Percentiles rank a stretch among this genome's conserved stretches.
phyloP scores from a whole-genome alignment of 306 rosid species.

The Chamaecrista fasciculata region DNA sequence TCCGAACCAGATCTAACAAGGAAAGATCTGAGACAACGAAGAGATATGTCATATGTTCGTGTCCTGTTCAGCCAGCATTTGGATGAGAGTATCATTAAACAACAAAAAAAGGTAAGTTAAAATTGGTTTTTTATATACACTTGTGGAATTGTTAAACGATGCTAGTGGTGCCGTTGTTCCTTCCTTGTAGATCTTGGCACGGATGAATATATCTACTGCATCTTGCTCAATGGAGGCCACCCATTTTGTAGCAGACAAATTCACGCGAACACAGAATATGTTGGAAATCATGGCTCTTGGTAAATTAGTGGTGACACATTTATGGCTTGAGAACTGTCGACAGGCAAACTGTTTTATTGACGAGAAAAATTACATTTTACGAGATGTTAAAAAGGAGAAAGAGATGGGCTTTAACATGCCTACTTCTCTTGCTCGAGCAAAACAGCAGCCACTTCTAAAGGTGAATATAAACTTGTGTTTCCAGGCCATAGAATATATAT shows the following conservation, averaged over 20 bases:
- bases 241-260: slow-evolving; percentile 87
- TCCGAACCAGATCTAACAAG: slow-evolving; percentile 23
- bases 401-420: slow-evolving; percentile 91
- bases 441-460: slow-evolving; percentile 65
- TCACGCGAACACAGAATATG: slow-evolving; percentile 89
- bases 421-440: slow-evolving; percentile 67
- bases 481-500: no score
- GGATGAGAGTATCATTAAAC: slow-evolving; percentile 62
- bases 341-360: slow-evolving; percentile 79
- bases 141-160: slow-evolving; percentile 26
- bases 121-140: slow-evolving; percentile 17
- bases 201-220: slow-evolving; percentile 64
- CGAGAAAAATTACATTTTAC: slow-evolving; percentile 71
- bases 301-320: slow-evolving; percentile 78
- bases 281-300: slow-evolving; percentile 87
- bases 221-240: slow-evolving; percentile 74
- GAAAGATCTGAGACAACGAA: slow-evolving; percentile 67
- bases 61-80: slow-evolving; percentile 85
- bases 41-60: slow-evolving; percentile 65
- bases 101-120: slow-evolving; percentile 73
- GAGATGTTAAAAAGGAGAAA: slow-evolving; percentile 83
- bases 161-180: slow-evolving; percentile 26
- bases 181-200: slow-evolving; percentile 53
- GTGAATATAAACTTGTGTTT: no score
- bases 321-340: slow-evolving; percentile 86